Conservation (phyloP, 1,284 basidiomycete species). For the Leccinum ponderosum region DNA sequence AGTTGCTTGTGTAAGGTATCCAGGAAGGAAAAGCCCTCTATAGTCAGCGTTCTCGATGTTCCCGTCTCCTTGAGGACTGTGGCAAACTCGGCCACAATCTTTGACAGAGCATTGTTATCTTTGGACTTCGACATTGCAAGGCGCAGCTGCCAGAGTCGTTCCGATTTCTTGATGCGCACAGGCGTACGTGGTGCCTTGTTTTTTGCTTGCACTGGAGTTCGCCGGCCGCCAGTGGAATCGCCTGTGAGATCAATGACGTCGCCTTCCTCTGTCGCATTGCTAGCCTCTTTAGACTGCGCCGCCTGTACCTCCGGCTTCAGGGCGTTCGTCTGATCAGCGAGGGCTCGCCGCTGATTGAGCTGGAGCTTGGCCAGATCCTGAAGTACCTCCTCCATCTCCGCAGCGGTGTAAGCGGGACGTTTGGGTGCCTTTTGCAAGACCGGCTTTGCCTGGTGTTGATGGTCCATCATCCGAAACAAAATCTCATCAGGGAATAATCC, state of each 20-base stretch:
- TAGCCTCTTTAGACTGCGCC: slow-evolving; percentile 30
- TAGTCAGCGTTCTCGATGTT: slow-evolving; percentile 65
- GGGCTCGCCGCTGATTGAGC: slow-evolving; percentile 47
- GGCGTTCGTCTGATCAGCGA: slow-evolving; percentile 52
- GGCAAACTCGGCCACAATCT: slow-evolving; percentile 57
- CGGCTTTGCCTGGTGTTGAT: slow-evolving; percentile 20
- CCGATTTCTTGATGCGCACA: slow-evolving; percentile 50
- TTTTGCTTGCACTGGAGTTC: slow-evolving; percentile 24
- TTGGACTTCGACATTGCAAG: slow-evolving; percentile 44
- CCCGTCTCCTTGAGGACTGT: slow-evolving; percentile 59
- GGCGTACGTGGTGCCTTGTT: slow-evolving; percentile 29
- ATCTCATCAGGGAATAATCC: slow-evolving; percentile 1
- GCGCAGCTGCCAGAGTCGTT: slow-evolving; percentile 49
- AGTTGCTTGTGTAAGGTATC: slow-evolving; percentile 69
- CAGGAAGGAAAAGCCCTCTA: slow-evolving; percentile 68
- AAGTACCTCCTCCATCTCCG: slow-evolving; percentile 54
- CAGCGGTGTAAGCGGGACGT: slow-evolving; percentile 31
- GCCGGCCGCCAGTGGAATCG: slow-evolving; percentile 41
- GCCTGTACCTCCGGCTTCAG: slow-evolving; percentile 34
- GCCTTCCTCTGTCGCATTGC: slow-evolving; percentile 22
- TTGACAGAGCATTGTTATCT: slow-evolving; percentile 54
- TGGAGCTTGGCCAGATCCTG: slow-evolving; percentile 58
- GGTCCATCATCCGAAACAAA: slow-evolving; percentile 2
- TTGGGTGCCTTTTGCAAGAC: slow-evolving; percentile 30
- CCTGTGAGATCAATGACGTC: slow-evolving; percentile 52